Base-by-base conservation (phyloP, 352 stramenopile genomes). In the Pythium dissimile region DNA sequence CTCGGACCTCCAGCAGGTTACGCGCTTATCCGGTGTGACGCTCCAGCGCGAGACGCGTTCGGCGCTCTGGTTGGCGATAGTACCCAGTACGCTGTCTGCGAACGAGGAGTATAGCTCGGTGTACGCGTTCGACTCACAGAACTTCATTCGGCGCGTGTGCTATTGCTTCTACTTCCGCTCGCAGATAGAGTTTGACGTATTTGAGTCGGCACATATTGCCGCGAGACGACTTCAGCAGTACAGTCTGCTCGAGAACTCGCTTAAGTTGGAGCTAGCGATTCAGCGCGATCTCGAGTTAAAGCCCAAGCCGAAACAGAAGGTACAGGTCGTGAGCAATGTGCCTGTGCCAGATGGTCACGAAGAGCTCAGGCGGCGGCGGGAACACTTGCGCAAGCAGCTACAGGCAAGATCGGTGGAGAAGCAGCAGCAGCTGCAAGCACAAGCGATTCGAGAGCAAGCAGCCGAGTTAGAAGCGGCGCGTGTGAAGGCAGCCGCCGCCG, bases 81-180 rank as follows among this genome's bases (percentile, higher is more conserved):
- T 59, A 2, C 46, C 67, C 0, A 21, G 15, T 3, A 46, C 28
- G n/a, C 4, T 51, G 7, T 28, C 38, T 2, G 30, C 13, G 4
- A 42, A 43, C 27, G 32, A 54, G 44, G 26, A 21, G 30, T n/a
- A 35, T 15, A 39, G 44, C 31, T 65, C 63, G 26, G 16, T 30
- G 18, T 63, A 23, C 28, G 41, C 50, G 24, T 54, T 52, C 16
- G 28, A 45, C 60, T 21, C 26, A 27, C 21, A 12, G 13, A 41
- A 16, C 21, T 31, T 44, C 24, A 42, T 59, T 8, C 57, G 21
- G 13, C 59, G 64, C 34, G 41, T 77, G 28, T 89, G 80, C 71
- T 88, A 70, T 55, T 86, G 75, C 65, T 89, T 89, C 64, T 67
- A 81, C 59, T 88, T 89, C 47, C 69, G 73, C 39, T 75, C 75